Base-by-base conservation (phyloP, 768 basidiomycete genomes). In the Rossbeevera mucosa region DNA sequence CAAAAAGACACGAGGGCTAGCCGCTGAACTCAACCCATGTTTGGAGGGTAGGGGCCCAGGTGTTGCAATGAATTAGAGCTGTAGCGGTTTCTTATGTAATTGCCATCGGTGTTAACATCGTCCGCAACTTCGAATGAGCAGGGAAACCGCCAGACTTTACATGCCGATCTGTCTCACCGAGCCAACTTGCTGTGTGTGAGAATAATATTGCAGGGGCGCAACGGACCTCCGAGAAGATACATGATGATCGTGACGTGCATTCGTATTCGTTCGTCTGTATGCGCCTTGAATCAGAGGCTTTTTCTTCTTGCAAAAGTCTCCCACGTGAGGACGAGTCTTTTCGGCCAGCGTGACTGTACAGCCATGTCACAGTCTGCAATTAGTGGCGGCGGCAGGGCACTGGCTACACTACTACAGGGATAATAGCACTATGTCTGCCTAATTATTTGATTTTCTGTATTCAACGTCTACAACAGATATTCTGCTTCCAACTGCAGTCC, bases 141-240 rank as follows among this genome's bases (percentile, higher is more conserved):
- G 30, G 36, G 20, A 51, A 66, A 61, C 59, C 62, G 64, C 64
- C 64, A 44, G 59, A 64, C 45, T 61, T 59, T 52, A n/a, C 36
- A n/a, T 33, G 52, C 64, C 64, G 64, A 64, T 47, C 30, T 64
- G 63, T 66, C 64, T 63, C 64, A 54, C 53, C 47, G 43, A 42
- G 54, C 55, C 62, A 66, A 59, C 44, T 21, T 46, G 64, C 64
- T 64, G 64, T 64, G 64, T 64, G 64, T 66, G 64, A 54, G 64
- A 64, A 64, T 48, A 44, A 46, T 12, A 48, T 50, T 52, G 3
- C 56, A n/a, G 49, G 45, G 43, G 48, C 14, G 33, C 33, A 26
- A 44, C 36, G 18, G 44, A 56, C 59, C 51, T 44, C 56, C 55
- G 62, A 29, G 42, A 24, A 30, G 14, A 28, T 48, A 41, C 33